A percentile compares a stretch with the other conserved stretches of the same genome.
phyloP scores from a whole-genome alignment of 1,284 basidiomycete species.

The Microbotryum silenes-acaulis region DNA sequence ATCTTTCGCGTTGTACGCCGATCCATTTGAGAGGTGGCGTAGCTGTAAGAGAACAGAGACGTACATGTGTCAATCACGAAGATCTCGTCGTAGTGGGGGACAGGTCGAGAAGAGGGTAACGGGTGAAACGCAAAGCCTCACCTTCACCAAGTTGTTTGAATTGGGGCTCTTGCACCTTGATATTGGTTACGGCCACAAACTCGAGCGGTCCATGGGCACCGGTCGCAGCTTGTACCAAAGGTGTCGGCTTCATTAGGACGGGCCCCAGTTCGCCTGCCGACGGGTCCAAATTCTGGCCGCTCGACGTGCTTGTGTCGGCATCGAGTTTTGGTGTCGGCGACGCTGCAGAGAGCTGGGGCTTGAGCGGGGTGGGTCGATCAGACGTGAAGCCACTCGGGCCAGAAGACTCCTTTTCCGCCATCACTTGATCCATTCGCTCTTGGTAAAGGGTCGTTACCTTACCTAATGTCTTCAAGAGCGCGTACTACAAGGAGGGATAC shows the following conservation, averaged over 20 bases:
- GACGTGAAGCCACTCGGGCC: neutral
- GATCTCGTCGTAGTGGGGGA: neutral
- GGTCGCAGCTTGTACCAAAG: neutral
- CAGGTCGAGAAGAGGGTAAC: too few relatives aligned
- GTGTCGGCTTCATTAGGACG: slow-evolving; percentile 13
- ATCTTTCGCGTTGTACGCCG: slow-evolving; percentile 23
- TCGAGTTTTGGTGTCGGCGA: neutral
- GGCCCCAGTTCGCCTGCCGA: neutral
- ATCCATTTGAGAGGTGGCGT: slow-evolving; percentile 32
- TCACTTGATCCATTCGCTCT: slow-evolving; percentile 8
- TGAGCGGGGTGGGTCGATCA: neutral
- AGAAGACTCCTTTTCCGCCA: neutral
- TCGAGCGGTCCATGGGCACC: slow-evolving; percentile 3
- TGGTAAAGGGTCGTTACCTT: slow-evolving; percentile 6
- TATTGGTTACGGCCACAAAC: slow-evolving; percentile 14
- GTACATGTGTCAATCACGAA: neutral
- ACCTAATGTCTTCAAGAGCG: slow-evolving; percentile 9
- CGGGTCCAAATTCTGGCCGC: neutral
- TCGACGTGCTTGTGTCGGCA: neutral
- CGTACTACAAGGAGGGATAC: slow-evolving; percentile 1
- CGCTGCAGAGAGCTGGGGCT: neutral
- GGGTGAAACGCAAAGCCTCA: neutral
- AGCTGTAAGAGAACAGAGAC: slow-evolving; percentile 6
- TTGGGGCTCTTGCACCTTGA: slow-evolving; percentile 23
- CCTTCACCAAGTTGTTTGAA: slow-evolving; percentile 29